Base-by-base conservation (phyloP, 345 rosid genomes). In the Aegle marmelos region DNA sequence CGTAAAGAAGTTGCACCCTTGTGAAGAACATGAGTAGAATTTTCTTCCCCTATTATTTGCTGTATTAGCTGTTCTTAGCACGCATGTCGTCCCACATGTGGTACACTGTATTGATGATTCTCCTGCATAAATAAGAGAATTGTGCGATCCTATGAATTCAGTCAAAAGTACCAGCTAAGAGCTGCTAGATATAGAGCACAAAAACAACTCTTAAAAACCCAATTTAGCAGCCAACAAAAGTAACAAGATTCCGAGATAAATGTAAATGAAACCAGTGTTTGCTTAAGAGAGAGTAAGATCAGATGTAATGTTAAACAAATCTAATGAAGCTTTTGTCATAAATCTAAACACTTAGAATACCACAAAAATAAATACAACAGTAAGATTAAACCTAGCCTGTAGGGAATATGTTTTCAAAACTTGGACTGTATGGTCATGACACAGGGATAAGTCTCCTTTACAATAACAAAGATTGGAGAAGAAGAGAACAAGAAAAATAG, bases 1-100 rank as follows among this genome's bases (percentile, higher is more conserved):
- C 99, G 80, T 85, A 70, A 96, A 96, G 86, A 94, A 96, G 82
- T 87, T 94, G 93, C 99, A 96, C 65, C 86, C 89, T 73, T 83
- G 90, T 34, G 94, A 86, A 81, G 85, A 87, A 84, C 98, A 94
- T 33, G 95, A 90, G 87, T 86, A 96, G 87, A 96, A 96, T 81
- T 89, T 90, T 70, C 99, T 90, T 82, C 99, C 99, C 74, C 94
- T 86, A 86, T 96, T 96, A 82, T 85, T 91, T 77, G 85, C 91
- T 1, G 98, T 94, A 81, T 92, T 96, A 27, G 99, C 98, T 50
- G 93, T 90, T 82, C 97, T 94, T 75, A 91, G 57, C 56, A 78
- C 83, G 79, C 99, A 94, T 34, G 80, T 70, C 53, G 87, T 73
- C 82, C 97, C 94, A 71, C 98, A 96, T 37, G 87, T 86, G 77